Percentiles rank a stretch among this genome's conserved stretches.
Conservation (phyloP, 2,329 filamentous ascomycete genomes). For the Diaporthe citriasiana region DNA sequence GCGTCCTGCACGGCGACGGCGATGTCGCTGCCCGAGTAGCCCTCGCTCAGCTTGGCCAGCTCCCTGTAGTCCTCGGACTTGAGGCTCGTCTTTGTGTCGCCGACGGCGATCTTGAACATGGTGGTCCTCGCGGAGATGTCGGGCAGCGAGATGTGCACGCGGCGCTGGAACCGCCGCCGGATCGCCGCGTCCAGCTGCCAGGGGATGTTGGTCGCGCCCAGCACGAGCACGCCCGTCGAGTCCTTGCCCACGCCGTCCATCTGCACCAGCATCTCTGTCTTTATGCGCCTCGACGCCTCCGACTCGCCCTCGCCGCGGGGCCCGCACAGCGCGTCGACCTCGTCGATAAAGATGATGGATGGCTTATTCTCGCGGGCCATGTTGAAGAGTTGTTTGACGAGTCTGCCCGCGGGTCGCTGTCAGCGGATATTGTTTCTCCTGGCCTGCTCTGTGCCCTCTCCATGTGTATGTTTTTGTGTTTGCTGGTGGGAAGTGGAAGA, state of each 20-base stretch:
- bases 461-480: not conserved
- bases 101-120: constrained; percentile 97
- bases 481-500: too few relatives aligned
- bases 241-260: constrained; percentile 99
- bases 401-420: constrained; percentile 63
- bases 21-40: constrained; percentile 97
- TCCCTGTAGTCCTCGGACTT: constrained; percentile 82
- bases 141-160: constrained; percentile 95
- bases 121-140: constrained; percentile 88
- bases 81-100: constrained; percentile 89
- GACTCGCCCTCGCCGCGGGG: constrained; percentile 95
- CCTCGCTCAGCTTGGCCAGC: constrained; percentile 86
- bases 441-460: too few relatives aligned
- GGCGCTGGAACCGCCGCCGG: constrained; percentile 92
- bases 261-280: constrained; percentile 97
- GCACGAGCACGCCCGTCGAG: constrained; percentile 90
- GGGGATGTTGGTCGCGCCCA: constrained; percentile 97
- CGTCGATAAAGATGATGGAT: constrained; percentile 98
- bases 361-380: constrained; percentile 99
- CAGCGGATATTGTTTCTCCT: not conserved
- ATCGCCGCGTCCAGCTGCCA: constrained; percentile 99
- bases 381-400: constrained; percentile 96
- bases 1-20: constrained; percentile 95
- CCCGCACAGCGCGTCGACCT: constrained; percentile 96
- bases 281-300: constrained; percentile 96